Base-by-base conservation (phyloP, 345 rosid genomes). In the Abelmoschus esculentus region DNA sequence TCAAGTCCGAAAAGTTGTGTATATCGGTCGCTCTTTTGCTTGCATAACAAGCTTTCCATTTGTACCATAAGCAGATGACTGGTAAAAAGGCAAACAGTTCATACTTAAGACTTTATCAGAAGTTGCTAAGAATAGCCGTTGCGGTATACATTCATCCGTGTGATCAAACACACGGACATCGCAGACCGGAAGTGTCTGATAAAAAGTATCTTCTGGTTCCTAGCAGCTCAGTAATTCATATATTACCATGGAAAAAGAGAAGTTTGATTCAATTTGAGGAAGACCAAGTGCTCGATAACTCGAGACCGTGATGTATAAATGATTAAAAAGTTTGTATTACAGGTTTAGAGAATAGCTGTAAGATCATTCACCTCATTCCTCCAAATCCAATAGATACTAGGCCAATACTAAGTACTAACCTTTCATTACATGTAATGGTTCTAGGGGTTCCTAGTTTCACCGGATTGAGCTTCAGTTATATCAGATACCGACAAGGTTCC, bases 401-500 rank as follows among this genome's bases (percentile, higher is more conserved):
- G 46, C 13, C 13, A 42, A 42, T 10, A 3, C 46, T 42, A 42
- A 42, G 46, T 42, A 42, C 46, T 10, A 49, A 15, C 22, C 6
- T 15, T 49, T 19, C 18, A 2, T 49, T 49, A 2, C 3, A n/a
- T 66, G 44, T n/a, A 29, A 29, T 55, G 44, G 31, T 31, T 66
- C 57, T 66, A 4, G 2, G 42, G 22, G 13, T 6, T 19, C 64
- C 4, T 56, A 58, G 14, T 15, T 55, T 69, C 72, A 44, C 5
- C 50, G 2, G 72, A 70, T 58, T 72, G 75, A 72, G 69, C 69
- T 52, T 63, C 28, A 26, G 5, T n/a, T 32, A 72, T 62, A 22
- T 72, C 75, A 18, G 70, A 72, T 1, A 6, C 53, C 2, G 75
- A 63, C 62, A 72, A 72, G 54, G 69, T 72, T 38, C 75, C 75